Percentiles rank a stretch among this genome's conserved stretches.
These are phyloP conservation scores for Leccinum boreale DNA, from an alignment of 768 basidiomycete species.

Conservation along the genomic window DNA sequence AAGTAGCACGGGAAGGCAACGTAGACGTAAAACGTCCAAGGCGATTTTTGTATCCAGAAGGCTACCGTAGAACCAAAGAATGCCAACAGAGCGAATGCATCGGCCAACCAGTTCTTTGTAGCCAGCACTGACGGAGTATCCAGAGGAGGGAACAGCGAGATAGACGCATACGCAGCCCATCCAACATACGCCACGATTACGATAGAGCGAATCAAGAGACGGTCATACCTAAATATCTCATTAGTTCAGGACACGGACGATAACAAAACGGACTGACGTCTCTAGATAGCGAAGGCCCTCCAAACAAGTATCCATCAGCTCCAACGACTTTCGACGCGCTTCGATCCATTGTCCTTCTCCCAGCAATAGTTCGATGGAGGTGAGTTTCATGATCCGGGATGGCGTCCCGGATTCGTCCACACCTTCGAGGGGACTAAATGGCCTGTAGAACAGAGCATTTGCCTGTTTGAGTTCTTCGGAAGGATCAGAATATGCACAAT, in stretches of 20 bases:
- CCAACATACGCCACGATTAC: slow-evolving; percentile 72
- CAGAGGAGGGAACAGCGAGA: slow-evolving; percentile 50
- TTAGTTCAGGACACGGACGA: slow-evolving; percentile 4
- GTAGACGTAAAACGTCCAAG: slow-evolving; percentile 75
- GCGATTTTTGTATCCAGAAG: slow-evolving; percentile 63
- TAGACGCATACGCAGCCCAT: slow-evolving; percentile 68
- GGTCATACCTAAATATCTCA: slow-evolving; percentile 54
- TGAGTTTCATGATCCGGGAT: slow-evolving; percentile 36
- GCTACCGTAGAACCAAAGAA: slow-evolving; percentile 40
- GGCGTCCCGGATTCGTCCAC: slow-evolving; percentile 23
- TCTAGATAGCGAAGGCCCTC: slow-evolving; percentile 74
- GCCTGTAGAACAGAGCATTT: slow-evolving; percentile 60
- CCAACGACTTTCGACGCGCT: slow-evolving; percentile 47
- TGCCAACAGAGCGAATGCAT: slow-evolving; percentile 26
- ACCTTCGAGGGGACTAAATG: slow-evolving; percentile 50
- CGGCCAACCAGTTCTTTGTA: slow-evolving; percentile 8
- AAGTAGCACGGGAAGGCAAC: slow-evolving; percentile 74
- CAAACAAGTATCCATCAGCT: slow-evolving; percentile 52
- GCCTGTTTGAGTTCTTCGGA: slow-evolving; percentile 55
- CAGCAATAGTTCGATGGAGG: slow-evolving; percentile 47
- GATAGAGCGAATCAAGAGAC: slow-evolving; percentile 63
- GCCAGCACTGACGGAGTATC: slow-evolving; percentile 13
- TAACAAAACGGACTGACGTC: slow-evolving; percentile 37
- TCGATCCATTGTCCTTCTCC: slow-evolving; percentile 39
- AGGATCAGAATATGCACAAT: slow-evolving; percentile 1